Evolutionary conservation across 495 filamentous ascomycete genomes (phyloP).

Genomic region (Xylaria venustula): DNA sequence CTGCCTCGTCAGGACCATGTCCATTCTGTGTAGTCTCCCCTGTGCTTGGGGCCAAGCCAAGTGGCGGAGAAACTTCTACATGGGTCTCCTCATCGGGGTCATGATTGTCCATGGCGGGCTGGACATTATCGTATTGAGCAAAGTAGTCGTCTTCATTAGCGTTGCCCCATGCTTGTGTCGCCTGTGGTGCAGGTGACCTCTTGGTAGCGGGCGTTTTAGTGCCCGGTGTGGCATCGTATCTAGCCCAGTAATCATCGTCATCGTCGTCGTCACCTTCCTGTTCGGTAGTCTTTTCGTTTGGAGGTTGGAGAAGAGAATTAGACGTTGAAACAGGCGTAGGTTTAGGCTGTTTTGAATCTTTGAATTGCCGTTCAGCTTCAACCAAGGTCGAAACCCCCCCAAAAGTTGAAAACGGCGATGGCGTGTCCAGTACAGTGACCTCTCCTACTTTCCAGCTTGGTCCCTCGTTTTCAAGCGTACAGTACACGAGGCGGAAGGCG

Average conservation of each 20-base stretch:
- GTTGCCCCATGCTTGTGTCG: conserved; percentile 18
- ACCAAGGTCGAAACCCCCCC: conserved; percentile 37
- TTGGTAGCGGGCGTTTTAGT: conserved; percentile 68
- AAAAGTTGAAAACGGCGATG: conserved; percentile 39
- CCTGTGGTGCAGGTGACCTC: conserved; percentile 55
- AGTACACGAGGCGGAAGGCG: conserved; percentile 51
- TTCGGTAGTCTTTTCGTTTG: conserved; percentile 18
- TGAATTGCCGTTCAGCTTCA: conserved; percentile 46
- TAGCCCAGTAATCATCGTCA: conserved; percentile 92
- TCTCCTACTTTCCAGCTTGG: conserved; percentile 85
- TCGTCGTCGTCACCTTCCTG: conserved; percentile 61
- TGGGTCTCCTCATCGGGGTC: conserved; percentile 66
- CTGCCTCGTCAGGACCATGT: conserved; percentile 24
- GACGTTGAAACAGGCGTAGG: conserved; percentile 8
- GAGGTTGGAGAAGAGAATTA: conserved; percentile 14
- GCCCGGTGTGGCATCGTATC: conserved; percentile 81
- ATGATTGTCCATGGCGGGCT: conserved; percentile 87
- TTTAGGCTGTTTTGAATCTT: conserved; percentile 24
- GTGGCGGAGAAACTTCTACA: conserved; percentile 34
- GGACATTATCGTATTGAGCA: conserved; percentile 82
- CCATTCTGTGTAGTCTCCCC: conserved; percentile 22
- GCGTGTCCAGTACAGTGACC: conserved; percentile 57
- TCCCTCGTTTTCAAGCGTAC: conserved; percentile 60
- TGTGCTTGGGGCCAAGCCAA: conserved; percentile 28
- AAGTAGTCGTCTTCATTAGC: conserved; percentile 75